phyloP scores from a whole-genome alignment of 2,329 filamentous ascomycete species.

The Pseudogymnoascus sp. region DNA sequence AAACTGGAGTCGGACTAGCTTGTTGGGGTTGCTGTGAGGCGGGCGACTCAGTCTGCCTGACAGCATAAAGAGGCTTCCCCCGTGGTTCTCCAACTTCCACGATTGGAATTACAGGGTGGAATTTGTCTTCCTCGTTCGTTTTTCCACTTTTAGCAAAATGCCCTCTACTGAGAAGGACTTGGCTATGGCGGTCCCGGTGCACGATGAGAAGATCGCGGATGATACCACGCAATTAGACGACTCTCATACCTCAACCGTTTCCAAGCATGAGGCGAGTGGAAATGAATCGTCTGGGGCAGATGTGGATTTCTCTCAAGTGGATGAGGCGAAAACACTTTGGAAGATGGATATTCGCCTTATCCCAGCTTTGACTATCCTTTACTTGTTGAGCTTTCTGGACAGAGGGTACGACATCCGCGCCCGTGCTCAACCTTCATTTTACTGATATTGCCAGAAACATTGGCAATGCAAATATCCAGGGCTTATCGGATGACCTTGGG shows the following conservation, averaged over 20 bases:
- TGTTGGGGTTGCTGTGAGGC: neutral
- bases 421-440: constrained; percentile 41
- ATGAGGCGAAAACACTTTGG: neutral
- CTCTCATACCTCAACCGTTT: neutral
- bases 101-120: neutral
- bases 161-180: neutral
- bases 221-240: neutral
- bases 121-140: neutral
- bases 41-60: neutral
- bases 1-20: neutral
- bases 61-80: neutral
- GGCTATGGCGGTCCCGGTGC: neutral
- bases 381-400: constrained; percentile 13
- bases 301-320: neutral
- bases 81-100: neutral
- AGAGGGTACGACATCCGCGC: constrained; percentile 61
- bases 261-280: neutral
- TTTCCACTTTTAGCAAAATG: neutral
- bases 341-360: constrained; percentile 16
- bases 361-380: constrained; percentile 14
- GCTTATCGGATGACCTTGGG: constrained; percentile 13
- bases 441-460: constrained; percentile 43
- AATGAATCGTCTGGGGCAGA: neutral
- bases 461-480: constrained; percentile 31
- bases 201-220: neutral